These are phyloP conservation scores for Pythium scleroteichum DNA, from an alignment of 352 stramenopile species.

Conservation along the genomic window DNA sequence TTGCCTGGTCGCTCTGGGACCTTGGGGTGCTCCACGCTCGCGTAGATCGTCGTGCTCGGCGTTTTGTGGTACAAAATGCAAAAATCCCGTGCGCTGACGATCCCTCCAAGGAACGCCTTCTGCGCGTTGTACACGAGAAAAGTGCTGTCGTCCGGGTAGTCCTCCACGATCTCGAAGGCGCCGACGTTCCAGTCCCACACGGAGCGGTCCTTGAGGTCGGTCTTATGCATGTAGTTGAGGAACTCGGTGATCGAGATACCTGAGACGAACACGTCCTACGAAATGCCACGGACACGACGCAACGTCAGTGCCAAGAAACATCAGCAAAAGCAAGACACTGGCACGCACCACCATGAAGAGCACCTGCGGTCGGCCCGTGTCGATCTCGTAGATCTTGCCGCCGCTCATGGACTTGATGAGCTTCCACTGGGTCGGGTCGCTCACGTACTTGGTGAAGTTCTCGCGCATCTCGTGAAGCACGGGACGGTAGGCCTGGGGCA, in stretches of 20 bases:
- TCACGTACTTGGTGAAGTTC: constrained; percentile 37
- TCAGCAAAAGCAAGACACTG: too few species aligned
- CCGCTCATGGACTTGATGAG: constrained; percentile 33
- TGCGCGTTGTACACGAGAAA: constrained; percentile 54
- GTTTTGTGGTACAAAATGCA: constrained; percentile 40
- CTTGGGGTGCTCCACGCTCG: constrained; percentile 44
- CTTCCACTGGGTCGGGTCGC: constrained; percentile 43
- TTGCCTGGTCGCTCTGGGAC: constrained; percentile 34
- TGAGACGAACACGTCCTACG: constrained; percentile 45
- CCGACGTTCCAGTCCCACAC: constrained; percentile 59
- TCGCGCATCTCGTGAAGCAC: constrained; percentile 29
- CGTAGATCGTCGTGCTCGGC: constrained; percentile 36
- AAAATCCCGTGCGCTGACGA: constrained; percentile 60
- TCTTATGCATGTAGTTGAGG: constrained; percentile 46
- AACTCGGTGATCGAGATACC: constrained; percentile 43
- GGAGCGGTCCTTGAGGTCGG: constrained; percentile 36
- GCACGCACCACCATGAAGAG: constrained; percentile 51
- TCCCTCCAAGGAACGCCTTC: constrained; percentile 52
- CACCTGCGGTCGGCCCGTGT: constrained; percentile 39
- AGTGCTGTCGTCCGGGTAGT: constrained; percentile 34
- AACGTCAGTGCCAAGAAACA: too few species aligned
- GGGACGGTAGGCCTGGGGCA: constrained; percentile 32
- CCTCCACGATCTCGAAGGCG: constrained; percentile 51
- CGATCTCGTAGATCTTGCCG: constrained; percentile 50
- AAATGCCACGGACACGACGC: constrained; percentile 8